phyloP scores from a whole-genome alignment of 768 basidiomycete species.

The Pisolithus albus region DNA sequence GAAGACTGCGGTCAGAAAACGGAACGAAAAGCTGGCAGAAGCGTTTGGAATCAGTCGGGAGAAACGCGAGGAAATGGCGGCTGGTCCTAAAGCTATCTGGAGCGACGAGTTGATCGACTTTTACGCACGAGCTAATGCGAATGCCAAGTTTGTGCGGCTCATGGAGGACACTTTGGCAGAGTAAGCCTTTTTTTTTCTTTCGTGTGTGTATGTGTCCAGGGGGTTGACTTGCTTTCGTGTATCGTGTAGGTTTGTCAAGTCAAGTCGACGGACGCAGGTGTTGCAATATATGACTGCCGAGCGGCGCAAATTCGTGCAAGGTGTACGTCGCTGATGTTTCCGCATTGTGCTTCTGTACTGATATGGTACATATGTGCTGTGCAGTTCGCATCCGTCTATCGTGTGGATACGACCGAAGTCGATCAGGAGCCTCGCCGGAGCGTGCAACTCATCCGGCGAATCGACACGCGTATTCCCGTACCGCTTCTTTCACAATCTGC shows the following conservation, averaged over 20 bases:
- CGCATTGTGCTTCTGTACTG: background rate
- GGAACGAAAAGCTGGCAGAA: constrained; percentile 84
- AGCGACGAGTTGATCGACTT: constrained; percentile 47
- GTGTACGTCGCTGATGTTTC: constrained; percentile 37
- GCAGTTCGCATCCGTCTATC: constrained; percentile 71
- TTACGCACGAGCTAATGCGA: constrained; percentile 45
- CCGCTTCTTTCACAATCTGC: constrained; percentile 52
- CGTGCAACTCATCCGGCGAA: constrained; percentile 71
- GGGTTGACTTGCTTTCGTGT: background rate
- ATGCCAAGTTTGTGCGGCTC: constrained; percentile 58
- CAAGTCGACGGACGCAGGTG: constrained; percentile 60
- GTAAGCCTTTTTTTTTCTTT: constrained; percentile 35
- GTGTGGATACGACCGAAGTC: constrained; percentile 79
- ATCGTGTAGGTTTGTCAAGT: constrained; percentile 50
- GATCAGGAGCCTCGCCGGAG: constrained; percentile 88
- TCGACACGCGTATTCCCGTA: constrained; percentile 74
- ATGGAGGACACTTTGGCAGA: constrained; percentile 83
- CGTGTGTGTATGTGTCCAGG: constrained; percentile 5
- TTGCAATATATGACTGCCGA: constrained; percentile 76
- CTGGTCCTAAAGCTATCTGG: constrained; percentile 42
- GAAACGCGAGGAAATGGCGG: constrained; percentile 26
- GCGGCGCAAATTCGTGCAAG: constrained; percentile 77
- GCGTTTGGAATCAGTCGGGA: constrained; percentile 79
- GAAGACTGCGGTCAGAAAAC: constrained; percentile 81
- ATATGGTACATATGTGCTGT: background rate